These are phyloP conservation scores for Colletotrichum sojae DNA, from an alignment of 2,329 filamentous ascomycete genomes.

Conservation along the genomic window DNA sequence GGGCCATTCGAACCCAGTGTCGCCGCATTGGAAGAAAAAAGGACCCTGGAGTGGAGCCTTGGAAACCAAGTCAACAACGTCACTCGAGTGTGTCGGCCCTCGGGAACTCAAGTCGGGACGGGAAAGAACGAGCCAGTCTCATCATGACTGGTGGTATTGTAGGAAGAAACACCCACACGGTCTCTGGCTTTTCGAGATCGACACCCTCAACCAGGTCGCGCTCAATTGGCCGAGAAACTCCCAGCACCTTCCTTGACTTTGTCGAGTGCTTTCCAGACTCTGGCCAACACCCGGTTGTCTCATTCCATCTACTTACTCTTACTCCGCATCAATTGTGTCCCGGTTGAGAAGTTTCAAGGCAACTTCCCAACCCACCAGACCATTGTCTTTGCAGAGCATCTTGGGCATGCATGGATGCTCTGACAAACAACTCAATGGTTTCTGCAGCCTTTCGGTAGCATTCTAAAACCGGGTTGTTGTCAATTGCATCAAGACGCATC, in stretches of 20 bases:
- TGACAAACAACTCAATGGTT: neutral
- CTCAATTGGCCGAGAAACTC: neutral
- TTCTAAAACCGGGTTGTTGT: neutral
- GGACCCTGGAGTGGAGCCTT: conserved; percentile 37
- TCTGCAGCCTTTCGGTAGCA: neutral
- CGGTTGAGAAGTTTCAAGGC: neutral
- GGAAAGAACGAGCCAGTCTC: conserved; percentile 6
- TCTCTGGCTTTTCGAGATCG: neutral
- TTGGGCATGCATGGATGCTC: neutral
- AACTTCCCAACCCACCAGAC: neutral
- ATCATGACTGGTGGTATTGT: conserved; percentile 10
- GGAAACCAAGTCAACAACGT: conserved; percentile 41
- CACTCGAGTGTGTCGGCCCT: conserved; percentile 29
- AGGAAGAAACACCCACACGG: conserved; percentile 11
- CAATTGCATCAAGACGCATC: neutral
- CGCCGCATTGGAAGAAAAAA: conserved; percentile 35
- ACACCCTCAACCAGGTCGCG: neutral
- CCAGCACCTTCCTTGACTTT: neutral
- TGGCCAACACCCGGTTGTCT: neutral
- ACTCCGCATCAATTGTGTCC: neutral
- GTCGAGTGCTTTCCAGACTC: neutral
- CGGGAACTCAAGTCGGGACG: conserved; percentile 24
- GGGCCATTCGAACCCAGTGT: conserved; percentile 20
- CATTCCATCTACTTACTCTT: neutral
- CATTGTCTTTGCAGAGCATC: neutral